Evolutionary conservation across 768 basidiomycete species (phyloP), one percentile per base, ranked within the genome.

Genomic region (Brasilioporus rufonigricans): DNA sequence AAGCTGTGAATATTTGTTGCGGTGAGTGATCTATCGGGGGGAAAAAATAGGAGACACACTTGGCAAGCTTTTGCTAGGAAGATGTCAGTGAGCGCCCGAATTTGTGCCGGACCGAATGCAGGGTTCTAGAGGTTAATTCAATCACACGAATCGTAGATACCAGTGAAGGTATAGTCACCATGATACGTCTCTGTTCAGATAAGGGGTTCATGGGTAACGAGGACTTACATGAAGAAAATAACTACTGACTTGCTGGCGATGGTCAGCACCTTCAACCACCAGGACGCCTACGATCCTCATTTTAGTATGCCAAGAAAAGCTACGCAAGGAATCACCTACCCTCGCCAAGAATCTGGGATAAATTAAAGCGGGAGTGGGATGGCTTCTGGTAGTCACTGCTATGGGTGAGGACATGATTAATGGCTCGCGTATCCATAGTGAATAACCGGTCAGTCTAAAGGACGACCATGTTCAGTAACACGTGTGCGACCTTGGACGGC

Each of bases 51-150:
- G 24, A 10, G 3, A 16, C 61, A 27, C 63, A 82, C 84, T 66
- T 80, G 71, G 5, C 76, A 56, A 1, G 85, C 71, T 64, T 85
- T 86, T 7, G 80, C 76, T 4, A 82, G 56, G 55, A 87, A 85
- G 21, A 85, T 79, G 16, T 76, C 75, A 0, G 82, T 83, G n/a
- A 86, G 62, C 49, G 80, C 79, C 2, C 84, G 73, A 38, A 87
- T 76, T 60, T 86, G 83, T 1, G 77, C 69, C 2, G 76, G 74
- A 5, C 85, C 82, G 60, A 87, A 87, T 0, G 84, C 84, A n/a
- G 85, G 85, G 56, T 86, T 87, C 85, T 76, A n/a, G n/a, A 27
- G 10, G 21, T 23, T 12, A 11, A 12, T n/a, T 43, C 21, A 48
- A 36, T 49, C 32, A 40, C 12, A 29, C 5, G 24, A 29, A 24